A percentile compares a stretch with the other conserved stretches of the same genome.
These are phyloP conservation scores for Thielaviopsis euricoi DNA, from an alignment of 2,329 filamentous ascomycete genomes.

Conservation along the genomic window DNA sequence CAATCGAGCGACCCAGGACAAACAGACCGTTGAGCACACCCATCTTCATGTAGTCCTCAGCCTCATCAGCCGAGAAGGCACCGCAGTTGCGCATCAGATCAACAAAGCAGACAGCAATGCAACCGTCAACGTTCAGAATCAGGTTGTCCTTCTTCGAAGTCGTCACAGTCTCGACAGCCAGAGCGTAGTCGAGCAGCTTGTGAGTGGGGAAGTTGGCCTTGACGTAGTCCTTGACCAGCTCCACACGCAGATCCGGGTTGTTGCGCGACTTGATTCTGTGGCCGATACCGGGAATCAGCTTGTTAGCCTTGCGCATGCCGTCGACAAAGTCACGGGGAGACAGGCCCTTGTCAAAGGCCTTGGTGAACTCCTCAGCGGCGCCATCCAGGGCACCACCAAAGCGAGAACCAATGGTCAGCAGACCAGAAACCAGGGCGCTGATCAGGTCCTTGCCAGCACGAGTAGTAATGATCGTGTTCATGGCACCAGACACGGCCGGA, in stretches of 20 bases:
- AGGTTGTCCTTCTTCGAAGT: constrained; percentile 99
- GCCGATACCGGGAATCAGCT: constrained; percentile 97
- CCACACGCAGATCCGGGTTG: constrained; percentile 98
- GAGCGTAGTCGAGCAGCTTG: constrained; percentile 97
- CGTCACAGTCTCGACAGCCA: constrained; percentile 94
- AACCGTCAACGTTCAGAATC: constrained; percentile 97
- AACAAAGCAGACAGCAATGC: constrained; percentile 96
- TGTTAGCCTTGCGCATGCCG: constrained; percentile 98
- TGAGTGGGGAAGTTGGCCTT: constrained; percentile 92
- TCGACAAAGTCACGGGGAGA: constrained; percentile 98
- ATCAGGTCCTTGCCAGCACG: constrained; percentile 98
- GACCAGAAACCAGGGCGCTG: constrained; percentile 85
- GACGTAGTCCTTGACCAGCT: constrained; percentile 98
- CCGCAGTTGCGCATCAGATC: constrained; percentile 95
- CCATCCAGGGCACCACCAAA: constrained; percentile 98
- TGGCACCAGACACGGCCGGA: constrained; percentile 95
- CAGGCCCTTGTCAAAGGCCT: constrained; percentile 94
- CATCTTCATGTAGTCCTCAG: constrained; percentile 97
- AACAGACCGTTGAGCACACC: constrained; percentile 99
- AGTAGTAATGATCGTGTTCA: constrained; percentile 99
- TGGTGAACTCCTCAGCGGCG: constrained; percentile 95
- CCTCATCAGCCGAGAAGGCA: constrained; percentile 89
- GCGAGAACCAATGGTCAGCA: constrained; percentile 91
- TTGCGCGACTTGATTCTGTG: constrained; percentile 99
- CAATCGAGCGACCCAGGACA: constrained; percentile 90